Conservation (phyloP, 2,329 filamentous ascomycete genomes). For the Colletotrichum magnum region DNA sequence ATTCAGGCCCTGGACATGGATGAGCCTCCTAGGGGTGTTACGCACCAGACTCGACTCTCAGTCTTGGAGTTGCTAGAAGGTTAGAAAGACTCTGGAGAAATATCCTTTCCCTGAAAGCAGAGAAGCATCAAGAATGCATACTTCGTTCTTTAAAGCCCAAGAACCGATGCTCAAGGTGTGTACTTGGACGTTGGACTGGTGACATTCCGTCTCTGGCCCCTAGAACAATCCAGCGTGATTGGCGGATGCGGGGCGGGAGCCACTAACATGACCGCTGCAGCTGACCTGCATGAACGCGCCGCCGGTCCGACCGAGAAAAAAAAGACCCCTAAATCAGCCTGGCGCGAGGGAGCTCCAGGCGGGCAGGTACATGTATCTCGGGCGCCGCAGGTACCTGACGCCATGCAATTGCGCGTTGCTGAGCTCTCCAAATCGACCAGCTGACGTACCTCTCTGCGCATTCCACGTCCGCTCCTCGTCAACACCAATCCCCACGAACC, state of each 20-base stretch:
- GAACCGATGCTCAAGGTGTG: background rate
- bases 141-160: background rate
- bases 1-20: background rate
- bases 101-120: no score
- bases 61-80: background rate
- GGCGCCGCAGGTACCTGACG: conserved; percentile 20
- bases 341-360: conserved; percentile 7
- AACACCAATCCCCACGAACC: background rate
- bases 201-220: background rate
- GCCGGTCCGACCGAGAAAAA: conserved; percentile 22
- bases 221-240: background rate
- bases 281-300: conserved; percentile 37
- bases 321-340: conserved; percentile 35
- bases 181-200: background rate
- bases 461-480: conserved; percentile 5
- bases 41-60: background rate
- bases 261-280: conserved; percentile 30
- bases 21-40: background rate
- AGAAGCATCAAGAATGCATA: no score
- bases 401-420: conserved; percentile 36
- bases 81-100: no score
- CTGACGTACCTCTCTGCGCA: conserved; percentile 29
- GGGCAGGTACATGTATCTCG: background rate
- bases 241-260: conserved; percentile 27
- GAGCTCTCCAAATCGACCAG: conserved; percentile 26